A percentile compares a stretch with the other conserved stretches of the same genome.
phyloP scores from a whole-genome alignment of 1,284 basidiomycete species.

The Ceratobasidium sp. region DNA sequence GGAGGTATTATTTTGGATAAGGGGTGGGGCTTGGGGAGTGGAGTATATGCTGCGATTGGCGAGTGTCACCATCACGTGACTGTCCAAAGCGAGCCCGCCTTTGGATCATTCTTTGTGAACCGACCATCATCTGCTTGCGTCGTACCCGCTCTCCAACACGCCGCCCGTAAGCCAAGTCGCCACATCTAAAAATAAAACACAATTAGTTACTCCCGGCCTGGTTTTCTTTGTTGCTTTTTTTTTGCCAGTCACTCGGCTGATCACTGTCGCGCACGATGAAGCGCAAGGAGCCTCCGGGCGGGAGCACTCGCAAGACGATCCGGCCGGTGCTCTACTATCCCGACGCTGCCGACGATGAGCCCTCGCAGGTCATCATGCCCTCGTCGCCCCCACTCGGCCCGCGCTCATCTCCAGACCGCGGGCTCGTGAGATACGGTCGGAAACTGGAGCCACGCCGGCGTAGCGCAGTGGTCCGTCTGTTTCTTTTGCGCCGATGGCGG shows the following conservation, averaged over 20 bases:
- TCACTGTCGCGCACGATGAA: slow-evolving; percentile 8
- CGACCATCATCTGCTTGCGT: not conserved
- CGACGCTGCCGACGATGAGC: not conserved
- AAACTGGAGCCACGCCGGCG: not conserved
- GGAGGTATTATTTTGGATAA: too few relatives aligned
- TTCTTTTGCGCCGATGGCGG: not conserved
- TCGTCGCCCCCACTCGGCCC: not conserved
- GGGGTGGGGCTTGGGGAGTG: not conserved
- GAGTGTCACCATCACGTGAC: slow-evolving; percentile 18
- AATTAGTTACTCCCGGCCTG: not conserved
- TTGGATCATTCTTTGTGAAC: slow-evolving; percentile 11
- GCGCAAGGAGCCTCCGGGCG: not conserved
- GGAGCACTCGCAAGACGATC: not conserved
- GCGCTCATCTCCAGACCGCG: not conserved
- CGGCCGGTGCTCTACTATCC: slow-evolving; percentile 19
- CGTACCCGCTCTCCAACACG: not conserved
- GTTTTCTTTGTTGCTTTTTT: not conserved
- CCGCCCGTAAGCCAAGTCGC: not conserved
- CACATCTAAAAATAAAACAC: not conserved
- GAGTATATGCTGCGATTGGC: not conserved
- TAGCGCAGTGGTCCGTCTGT: slow-evolving; percentile 12
- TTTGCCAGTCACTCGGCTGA: not conserved
- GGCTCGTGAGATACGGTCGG: not conserved
- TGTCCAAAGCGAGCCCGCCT: slow-evolving; percentile 25
- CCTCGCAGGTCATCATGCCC: slow-evolving; percentile 17